These are phyloP conservation scores for Plasmodium coatneyi DNA, from an alignment of 169 alveolate species.

Conservation along the genomic window DNA sequence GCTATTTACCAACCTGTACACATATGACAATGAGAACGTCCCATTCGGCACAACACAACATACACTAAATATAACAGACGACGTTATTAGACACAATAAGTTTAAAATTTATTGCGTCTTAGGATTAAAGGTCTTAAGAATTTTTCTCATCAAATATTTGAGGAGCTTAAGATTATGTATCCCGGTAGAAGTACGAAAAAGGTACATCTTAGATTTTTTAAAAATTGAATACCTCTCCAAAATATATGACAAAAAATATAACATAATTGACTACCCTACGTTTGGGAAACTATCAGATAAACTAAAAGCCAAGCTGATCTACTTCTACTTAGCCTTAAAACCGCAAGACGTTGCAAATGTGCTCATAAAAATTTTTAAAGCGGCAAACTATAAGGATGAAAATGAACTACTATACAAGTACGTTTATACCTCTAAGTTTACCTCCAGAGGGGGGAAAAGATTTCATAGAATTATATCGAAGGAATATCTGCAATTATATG, in stretches of 20 bases:
- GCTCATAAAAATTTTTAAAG: slow-evolving; percentile 76
- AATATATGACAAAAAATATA: slow-evolving; percentile 75
- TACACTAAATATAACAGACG: slow-evolving; percentile 34
- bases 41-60: slow-evolving; percentile 65
- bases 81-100: slow-evolving; percentile 43
- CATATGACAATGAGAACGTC: slow-evolving; percentile 44
- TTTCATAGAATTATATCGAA: slow-evolving; percentile 77
- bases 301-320: slow-evolving; percentile 78
- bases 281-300: slow-evolving; percentile 58
- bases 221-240: slow-evolving; percentile 65
- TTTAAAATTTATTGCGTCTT: slow-evolving; percentile 69
- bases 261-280: slow-evolving; percentile 40
- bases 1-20: slow-evolving; percentile 45
- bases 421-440: slow-evolving; percentile 72
- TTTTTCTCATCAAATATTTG: slow-evolving; percentile 54
- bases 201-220: slow-evolving; percentile 77
- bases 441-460: slow-evolving; percentile 83
- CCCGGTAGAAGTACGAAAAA: slow-evolving; percentile 81
- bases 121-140: slow-evolving; percentile 35
- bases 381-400: slow-evolving; percentile 83
- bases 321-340: slow-evolving; percentile 77
- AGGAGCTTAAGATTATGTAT: slow-evolving; percentile 72
- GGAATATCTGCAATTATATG: slow-evolving; percentile 58
- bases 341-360: slow-evolving; percentile 81
- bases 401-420: slow-evolving; percentile 78